Percentiles rank a stretch among this genome's conserved stretches.
Evolutionary conservation across 192 early-diverging fungal species (phyloP).

Genomic region (Backusella liffmaniae): DNA sequence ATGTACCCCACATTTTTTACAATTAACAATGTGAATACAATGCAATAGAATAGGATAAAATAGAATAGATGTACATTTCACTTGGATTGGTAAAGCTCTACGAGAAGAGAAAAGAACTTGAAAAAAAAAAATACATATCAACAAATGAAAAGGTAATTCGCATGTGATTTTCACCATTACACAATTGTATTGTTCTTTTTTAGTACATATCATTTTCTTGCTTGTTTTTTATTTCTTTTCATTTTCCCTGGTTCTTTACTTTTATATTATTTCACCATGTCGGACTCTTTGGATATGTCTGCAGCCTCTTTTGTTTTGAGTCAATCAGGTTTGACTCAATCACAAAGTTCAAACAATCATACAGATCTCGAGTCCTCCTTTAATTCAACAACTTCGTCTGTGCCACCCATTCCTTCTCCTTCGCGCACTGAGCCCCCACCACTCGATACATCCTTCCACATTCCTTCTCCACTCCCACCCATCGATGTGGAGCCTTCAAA

Average conservation of each 20-base stretch:
- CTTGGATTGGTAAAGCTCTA: neutral
- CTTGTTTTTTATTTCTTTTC: neutral
- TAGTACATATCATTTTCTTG: neutral
- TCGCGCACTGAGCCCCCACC: neutral
- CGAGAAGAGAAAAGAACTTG: too few species aligned
- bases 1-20: too few species aligned
- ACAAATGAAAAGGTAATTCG: neutral
- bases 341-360: constrained; percentile 5
- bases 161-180: neutral
- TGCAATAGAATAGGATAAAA: neutral
- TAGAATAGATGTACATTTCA: neutral
- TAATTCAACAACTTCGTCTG: neutral
- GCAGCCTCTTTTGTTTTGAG: constrained; percentile 17
- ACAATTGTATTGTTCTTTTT: neutral
- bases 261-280: neutral
- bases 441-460: neutral
- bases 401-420: neutral
- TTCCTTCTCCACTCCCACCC: neutral
- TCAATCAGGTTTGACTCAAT: neutral
- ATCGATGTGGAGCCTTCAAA: neutral
- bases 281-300: constrained; percentile 27
- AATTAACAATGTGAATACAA: neutral
- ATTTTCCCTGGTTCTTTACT: neutral
- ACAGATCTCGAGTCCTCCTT: neutral
- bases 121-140: neutral